Evolutionary conservation across 2,329 filamentous ascomycete species (phyloP), one percentile per base, ranked within the genome.

Genomic region (Neophaeococcomyces mojaviensis): DNA sequence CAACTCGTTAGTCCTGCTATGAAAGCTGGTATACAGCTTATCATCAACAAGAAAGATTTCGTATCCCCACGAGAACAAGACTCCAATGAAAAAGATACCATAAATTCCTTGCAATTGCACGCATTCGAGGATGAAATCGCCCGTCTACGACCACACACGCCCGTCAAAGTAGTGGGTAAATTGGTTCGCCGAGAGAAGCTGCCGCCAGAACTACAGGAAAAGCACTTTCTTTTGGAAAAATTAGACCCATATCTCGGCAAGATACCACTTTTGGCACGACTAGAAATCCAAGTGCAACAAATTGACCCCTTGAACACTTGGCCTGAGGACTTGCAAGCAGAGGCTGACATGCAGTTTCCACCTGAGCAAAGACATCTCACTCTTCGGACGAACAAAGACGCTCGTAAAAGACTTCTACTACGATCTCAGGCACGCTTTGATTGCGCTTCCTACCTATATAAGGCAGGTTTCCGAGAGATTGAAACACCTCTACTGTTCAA

Each of bases 401-500:
- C 96, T 3, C 77, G 79, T 18, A 67, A 82, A 1, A 79, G 88
- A 3, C 72, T 98, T 2, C 63, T 70, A 1, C 82, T 90, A 52
- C 79, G 94, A n/a, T 74, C 79, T 19, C 70, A 72, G 53, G 72
- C 83, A 3, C 71, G 69, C 3, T 71, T 72, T 48, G 66, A 72
- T 26, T 79, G 72, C 51, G 72, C 74, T 37, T 59, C 71, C 7
- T 71, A 76, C 46, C 68, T 88, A 26, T 69, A 74, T 13, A 63
- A 71, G 4, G 70, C 73, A 20, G 74, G 72, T 1, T 90, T 89
- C 58, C 70, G 77, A 10, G 85, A 97, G 55, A 77, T 97, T 26
- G 92, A 98, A 63, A 98, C 92, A 0, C 92, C 92, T 0, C 70
- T 96, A 3, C 74, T 98, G 0, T 98, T 98, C 77, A 98, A 97